Base-by-base conservation (phyloP, 1,139 yeast species). In the Nakaseomyces sp. region DNA sequence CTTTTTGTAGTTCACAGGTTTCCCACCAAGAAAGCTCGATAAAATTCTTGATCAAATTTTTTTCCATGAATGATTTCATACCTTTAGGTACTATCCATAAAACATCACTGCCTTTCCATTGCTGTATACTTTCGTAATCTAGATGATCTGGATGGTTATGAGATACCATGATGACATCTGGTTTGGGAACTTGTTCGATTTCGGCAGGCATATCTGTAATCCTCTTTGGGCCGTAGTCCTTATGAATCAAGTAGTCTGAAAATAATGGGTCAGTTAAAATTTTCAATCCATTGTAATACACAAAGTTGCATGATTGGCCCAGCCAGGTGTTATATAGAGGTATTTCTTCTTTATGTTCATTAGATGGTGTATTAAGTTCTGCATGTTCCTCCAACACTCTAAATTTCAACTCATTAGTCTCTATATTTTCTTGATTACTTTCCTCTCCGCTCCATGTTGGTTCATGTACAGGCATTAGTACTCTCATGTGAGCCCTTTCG, bases 81-180 rank as follows among this genome's bases (percentile, higher is more conserved):
- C 97, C 97, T 17, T 75, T 56, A 0, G 97, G 97, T 0, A 88
- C 95, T 12, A 89, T 73, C 97, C 97, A 89, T 3, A 68, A 52
- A 0, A 68, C 55, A 16, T 54, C 50, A 8, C 76, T 70, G 5
- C 66, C 55, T 51, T 79, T 76, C 47, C 88, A 74, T 43, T 73
- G 62, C 31, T 69, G 68, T 15, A 79, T 74, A 13, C 83, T 67
- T 37, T 71, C 75, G 49, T 76, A 69, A 56, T 89, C 96, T 41
- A 89, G 66, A 66, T 89, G 97, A 61, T 89, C 97, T 0, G 96
- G 97, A 57, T 89, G 97, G 60, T 89, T 93, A 62, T 89, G 97
- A 1, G 95, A 83, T 0, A 89, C 95, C 26, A 89, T 60, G 2
- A 87, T 80, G 45, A 81, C 74, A 53, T 87, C 79, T 1, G 91